Base-by-base conservation (phyloP, 2,329 filamentous ascomycete species). In the Juglanconis juglandina region DNA sequence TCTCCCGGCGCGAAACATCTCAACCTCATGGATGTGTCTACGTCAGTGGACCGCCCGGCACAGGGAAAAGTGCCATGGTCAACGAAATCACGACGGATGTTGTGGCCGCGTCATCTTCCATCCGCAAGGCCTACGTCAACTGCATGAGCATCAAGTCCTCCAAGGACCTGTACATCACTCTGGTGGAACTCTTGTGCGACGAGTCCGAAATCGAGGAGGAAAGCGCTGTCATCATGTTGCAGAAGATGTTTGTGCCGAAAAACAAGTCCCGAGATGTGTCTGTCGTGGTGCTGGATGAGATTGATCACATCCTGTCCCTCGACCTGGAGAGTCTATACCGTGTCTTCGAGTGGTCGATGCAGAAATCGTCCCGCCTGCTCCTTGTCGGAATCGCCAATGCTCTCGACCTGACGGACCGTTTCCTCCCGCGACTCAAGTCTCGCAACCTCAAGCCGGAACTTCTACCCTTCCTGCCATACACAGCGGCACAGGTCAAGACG, bases 121-220 rank as follows among this genome's bases (percentile, higher is more conserved):
- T 95, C 56, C 87, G 85, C 68, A 87, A 88, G 56, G 87, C 87
- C 2, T 94, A 93, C 70, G 83, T 99, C 80, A 99, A 99, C 73
- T 99, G 95, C 76, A 97, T 97, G 87, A 96, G 93, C 75, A 87
- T 97, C 75, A 96, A 95, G 70, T 91, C 87, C 39, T 91, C 92
- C 2, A 87, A 87, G 66, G 93, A 97, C 70, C 81, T 99, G 30
- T 96, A 96, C 74, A 82, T 83, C 64, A 93, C 88, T 24, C 78
- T 99, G 17, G 76, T 94, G 11, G 87, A 91, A 58, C 85, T 94
- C 47, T 78, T 88, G 59, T 82, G 82, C 11, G 80, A 87, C 58
- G 80, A 82, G 37, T 73, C 76, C 17, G 83, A 88, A 46, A 72
- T 87, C 41, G 75, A 82, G 9, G 89, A 90, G 66, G 84, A 83